Evolutionary conservation across 495 filamentous ascomycete genomes (phyloP).

Genomic region (Elaphomyces granulatus): DNA sequence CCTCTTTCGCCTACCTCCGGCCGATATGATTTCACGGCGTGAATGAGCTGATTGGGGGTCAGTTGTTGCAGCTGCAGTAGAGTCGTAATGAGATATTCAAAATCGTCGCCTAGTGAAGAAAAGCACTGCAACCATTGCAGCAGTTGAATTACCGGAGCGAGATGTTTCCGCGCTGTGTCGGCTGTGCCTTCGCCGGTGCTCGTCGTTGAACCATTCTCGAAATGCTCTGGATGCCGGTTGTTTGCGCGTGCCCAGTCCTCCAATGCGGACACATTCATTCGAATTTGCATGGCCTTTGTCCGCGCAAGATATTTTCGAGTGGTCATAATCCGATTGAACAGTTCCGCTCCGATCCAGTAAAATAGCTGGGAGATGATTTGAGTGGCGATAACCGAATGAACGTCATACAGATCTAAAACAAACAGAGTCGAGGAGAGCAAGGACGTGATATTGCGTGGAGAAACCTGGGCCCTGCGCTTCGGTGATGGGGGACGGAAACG

Average conservation of each 20-base stretch:
- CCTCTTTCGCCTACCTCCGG: slow-evolving; percentile 92
- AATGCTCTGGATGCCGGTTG: slow-evolving; percentile 90
- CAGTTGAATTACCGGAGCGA: slow-evolving; percentile 84
- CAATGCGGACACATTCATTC: slow-evolving; percentile 90
- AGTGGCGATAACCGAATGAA: slow-evolving; percentile 89
- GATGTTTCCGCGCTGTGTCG: slow-evolving; percentile 67
- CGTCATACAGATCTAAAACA: slow-evolving; percentile 94
- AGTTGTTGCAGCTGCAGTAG: slow-evolving; percentile 75
- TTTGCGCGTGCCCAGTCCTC: slow-evolving; percentile 94
- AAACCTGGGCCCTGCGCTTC: slow-evolving; percentile 76
- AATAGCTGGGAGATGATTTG: slow-evolving; percentile 88
- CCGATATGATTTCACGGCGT: slow-evolving; percentile 82
- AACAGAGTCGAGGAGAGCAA: slow-evolving; percentile 93
- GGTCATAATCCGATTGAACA: slow-evolving; percentile 97
- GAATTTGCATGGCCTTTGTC: slow-evolving; percentile 99
- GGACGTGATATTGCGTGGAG: slow-evolving; percentile 93
- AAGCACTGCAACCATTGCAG: slow-evolving; percentile 98
- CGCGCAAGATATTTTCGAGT: slow-evolving; percentile 88
- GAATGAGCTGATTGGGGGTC: slow-evolving; percentile 78
- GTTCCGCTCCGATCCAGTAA: slow-evolving; percentile 92
- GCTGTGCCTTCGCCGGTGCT: slow-evolving; percentile 77
- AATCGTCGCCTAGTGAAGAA: slow-evolving; percentile 86
- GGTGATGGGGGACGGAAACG: slow-evolving; percentile 91
- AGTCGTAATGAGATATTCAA: slow-evolving; percentile 75
- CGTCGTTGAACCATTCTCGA: slow-evolving; percentile 76